Evolutionary conservation across 164 flowering plant species (phyloP).

Genomic region (Aristolochia contorta): DNA sequence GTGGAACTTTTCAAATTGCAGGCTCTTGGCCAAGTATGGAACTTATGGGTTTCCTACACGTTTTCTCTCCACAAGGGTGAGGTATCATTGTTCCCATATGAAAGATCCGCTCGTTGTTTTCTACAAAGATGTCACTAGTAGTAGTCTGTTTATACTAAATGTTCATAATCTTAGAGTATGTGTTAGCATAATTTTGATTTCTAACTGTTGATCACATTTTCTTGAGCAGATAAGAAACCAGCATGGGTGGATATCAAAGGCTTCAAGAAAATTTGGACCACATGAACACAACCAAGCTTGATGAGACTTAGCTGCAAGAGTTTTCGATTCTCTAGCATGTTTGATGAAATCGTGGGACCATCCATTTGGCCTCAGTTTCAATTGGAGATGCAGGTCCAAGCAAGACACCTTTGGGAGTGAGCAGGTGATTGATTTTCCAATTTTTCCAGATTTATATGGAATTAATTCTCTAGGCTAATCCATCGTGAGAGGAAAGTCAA

Average conservation of each 20-base stretch:
- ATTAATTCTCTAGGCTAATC: no score
- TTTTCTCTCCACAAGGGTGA: constrained; percentile 68
- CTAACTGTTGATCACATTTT: no score
- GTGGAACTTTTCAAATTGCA: constrained; percentile 28
- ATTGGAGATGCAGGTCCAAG: constrained; percentile 51
- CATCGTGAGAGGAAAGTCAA: no score
- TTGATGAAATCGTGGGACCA: no score
- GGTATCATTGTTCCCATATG: constrained; percentile 67
- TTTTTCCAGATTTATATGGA: no score
- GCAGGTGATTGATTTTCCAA: no score
- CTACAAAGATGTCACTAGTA: constrained; percentile 77
- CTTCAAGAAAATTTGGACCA: no score
- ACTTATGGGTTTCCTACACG: constrained; percentile 93
- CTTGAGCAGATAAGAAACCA: no score
- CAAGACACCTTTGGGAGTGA: constrained; percentile 22
- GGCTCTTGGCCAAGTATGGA: constrained; percentile 78
- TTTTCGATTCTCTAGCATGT: constrained; percentile 74
- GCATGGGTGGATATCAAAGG: no score
- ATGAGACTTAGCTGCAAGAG: constrained; percentile 30
- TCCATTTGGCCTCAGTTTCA: constrained; percentile 85
- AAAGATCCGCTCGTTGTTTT: no score
- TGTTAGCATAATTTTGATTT: background rate
- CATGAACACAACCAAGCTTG: no score
- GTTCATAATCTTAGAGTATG: background rate
- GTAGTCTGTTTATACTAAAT: background rate